Conservation (phyloP, 1,284 basidiomycete genomes). For the Sporisorium exsertum region DNA sequence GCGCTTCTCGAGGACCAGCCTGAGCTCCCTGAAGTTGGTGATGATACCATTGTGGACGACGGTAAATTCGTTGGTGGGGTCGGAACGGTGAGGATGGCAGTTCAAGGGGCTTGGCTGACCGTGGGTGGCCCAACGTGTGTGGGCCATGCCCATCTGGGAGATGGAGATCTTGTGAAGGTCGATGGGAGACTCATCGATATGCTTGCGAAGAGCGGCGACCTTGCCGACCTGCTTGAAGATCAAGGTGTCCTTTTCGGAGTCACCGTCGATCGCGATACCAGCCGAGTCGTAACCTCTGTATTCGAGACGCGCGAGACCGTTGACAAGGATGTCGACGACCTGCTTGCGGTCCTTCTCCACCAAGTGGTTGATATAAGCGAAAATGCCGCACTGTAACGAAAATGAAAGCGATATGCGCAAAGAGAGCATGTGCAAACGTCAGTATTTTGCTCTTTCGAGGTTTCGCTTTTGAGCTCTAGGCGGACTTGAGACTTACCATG, state of each 20-base stretch:
- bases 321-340: conserved; percentile 89
- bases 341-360: conserved; percentile 82
- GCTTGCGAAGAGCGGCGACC: conserved; percentile 91
- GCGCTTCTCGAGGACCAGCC: conserved; percentile 92
- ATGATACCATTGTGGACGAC: conserved; percentile 99
- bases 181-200: conserved; percentile 81
- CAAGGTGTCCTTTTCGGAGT: conserved; percentile 79
- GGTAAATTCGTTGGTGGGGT: conserved; percentile 84
- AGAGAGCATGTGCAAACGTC: neutral
- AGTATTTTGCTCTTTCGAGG: neutral
- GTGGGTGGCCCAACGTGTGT: conserved; percentile 99
- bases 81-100: conserved; percentile 95
- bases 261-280: conserved; percentile 90
- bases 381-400: conserved; percentile 66
- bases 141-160: conserved; percentile 94
- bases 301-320: conserved; percentile 93
- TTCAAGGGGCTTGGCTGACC: conserved; percentile 84
- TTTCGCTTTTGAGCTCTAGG: no score
- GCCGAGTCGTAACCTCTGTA: conserved; percentile 99
- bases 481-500: conserved; percentile 31
- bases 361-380: conserved; percentile 69
- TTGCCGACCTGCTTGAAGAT: conserved; percentile 99
- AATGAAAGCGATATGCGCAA: neutral
- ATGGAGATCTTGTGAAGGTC: conserved; percentile 86
- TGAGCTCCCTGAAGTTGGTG: conserved; percentile 90